phyloP scores from a whole-genome alignment of 2,329 filamentous ascomycete genomes.

The Diaporthe vaccinii region DNA sequence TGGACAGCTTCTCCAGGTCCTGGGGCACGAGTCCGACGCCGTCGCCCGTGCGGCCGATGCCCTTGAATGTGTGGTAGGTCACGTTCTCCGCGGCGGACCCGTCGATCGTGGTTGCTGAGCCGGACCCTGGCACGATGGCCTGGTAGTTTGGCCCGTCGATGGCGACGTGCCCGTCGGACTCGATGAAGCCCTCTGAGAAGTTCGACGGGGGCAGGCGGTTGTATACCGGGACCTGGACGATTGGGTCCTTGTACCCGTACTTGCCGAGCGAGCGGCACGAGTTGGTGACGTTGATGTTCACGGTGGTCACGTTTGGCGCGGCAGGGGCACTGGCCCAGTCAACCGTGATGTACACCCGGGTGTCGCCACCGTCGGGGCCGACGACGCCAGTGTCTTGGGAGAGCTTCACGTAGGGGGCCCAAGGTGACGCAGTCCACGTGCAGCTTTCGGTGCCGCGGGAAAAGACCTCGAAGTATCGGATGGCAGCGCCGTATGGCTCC shows the following conservation, averaged over 20 bases:
- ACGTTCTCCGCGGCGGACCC: constrained; percentile 43
- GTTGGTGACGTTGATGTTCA: constrained; percentile 67
- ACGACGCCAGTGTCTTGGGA: constrained; percentile 64
- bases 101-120: constrained; percentile 39
- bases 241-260: constrained; percentile 56
- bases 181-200: constrained; percentile 72
- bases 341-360: constrained; percentile 66
- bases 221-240: constrained; percentile 68
- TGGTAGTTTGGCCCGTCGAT: constrained; percentile 69
- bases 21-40: constrained; percentile 70
- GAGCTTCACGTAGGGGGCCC: constrained; percentile 65
- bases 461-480: constrained; percentile 75
- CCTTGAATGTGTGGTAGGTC: constrained; percentile 66
- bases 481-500: constrained; percentile 68
- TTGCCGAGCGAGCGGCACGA: constrained; percentile 59
- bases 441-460: constrained; percentile 68
- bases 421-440: constrained; percentile 64
- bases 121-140: constrained; percentile 52
- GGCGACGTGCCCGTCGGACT: constrained; percentile 69
- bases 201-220: constrained; percentile 61
- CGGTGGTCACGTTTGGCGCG: constrained; percentile 56
- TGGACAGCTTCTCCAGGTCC: constrained; percentile 62
- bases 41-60: constrained; percentile 70
- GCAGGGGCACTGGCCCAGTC: constrained; percentile 64
- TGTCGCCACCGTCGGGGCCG: constrained; percentile 61